Base-by-base conservation (phyloP, 2,329 filamentous ascomycete genomes). In the Cercospora sp. region DNA sequence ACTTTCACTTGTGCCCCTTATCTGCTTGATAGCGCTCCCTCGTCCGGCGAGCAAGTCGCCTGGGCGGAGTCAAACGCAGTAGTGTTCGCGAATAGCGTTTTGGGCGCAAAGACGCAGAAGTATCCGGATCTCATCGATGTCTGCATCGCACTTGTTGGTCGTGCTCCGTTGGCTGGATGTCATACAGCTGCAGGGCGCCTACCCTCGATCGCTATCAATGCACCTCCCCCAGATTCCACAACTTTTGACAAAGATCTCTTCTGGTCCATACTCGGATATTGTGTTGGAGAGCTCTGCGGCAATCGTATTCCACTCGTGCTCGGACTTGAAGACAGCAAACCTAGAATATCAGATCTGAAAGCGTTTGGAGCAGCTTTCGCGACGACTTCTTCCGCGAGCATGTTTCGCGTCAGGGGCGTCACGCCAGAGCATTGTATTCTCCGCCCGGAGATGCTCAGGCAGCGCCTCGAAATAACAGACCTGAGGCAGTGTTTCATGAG, bases 41-140 rank as follows among this genome's bases (percentile, higher is more conserved):
- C 72, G 5, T 21, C 45, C 2, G 82, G 81, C 3, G 80, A 84
- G 12, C 75, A 83, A 28, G 75, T 84, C 2, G 80, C 75, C 0
- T 84, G 82, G 80, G 80, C 79, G 0, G 82, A 83, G 69, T 83
- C 81, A 0, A 84, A 84, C 67, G 82, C 81, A 0, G 82, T 84
- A 0, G 79, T 83, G 0, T 84, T 77, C 66, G 81, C 82, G 1
- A 84, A 84, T 51, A 84, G 81, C 64, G 80, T 84, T 0, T 76
- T 84, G 0, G 82, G 81, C 0, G 81, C 82, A 0, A 76, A 77
- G 21, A 84, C 82, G 0, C 77, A 79, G 65, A 84, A 84, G 66
- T 83, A 82, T 65, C 82, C 82, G 0, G 82, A 84, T 61, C 81
- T 80, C 40, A 75, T 84, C 2, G 82, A 84, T 34, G 76, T 83